Evolutionary conservation across 1,139 yeast genomes (phyloP).

Genomic region (Zygosaccharomyces sapae): DNA sequence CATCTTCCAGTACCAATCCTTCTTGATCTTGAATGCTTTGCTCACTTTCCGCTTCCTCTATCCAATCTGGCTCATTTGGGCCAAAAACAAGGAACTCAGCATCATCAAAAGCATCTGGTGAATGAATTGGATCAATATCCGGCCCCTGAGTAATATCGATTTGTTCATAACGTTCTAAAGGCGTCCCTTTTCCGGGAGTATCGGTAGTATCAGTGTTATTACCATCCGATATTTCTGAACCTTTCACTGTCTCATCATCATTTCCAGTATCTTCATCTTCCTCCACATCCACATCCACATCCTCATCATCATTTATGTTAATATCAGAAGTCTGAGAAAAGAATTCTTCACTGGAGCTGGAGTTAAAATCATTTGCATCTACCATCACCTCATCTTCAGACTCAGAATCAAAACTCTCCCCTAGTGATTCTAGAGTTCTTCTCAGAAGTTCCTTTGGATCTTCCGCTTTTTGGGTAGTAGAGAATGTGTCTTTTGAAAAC

Average conservation of each 20-base stretch:
- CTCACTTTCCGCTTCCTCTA: constrained; percentile 4
- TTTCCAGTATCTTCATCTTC: background rate
- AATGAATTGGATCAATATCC: background rate
- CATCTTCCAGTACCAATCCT: constrained; percentile 7
- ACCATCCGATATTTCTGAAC: background rate
- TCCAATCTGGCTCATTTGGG: constrained; percentile 7
- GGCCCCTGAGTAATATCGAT: background rate
- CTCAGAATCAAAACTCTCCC: constrained; percentile 4
- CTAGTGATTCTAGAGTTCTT: constrained; percentile 13
- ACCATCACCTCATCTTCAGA: constrained; percentile 3
- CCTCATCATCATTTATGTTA: too few relatives aligned
- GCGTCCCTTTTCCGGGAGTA: background rate
- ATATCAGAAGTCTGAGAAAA: constrained; percentile 1
- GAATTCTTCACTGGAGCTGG: background rate
- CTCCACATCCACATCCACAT: too few relatives aligned
- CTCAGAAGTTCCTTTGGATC: constrained; percentile 11
- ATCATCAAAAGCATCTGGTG: background rate
- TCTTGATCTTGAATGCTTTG: background rate
- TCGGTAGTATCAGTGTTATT: background rate
- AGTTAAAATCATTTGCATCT: background rate
- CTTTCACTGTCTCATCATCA: background rate
- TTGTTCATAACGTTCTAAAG: background rate
- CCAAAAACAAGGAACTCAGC: constrained; percentile 6
- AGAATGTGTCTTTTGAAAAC: constrained; percentile 20
- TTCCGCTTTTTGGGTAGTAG: background rate